These are phyloP conservation scores for Pleurotus pulmonarius DNA, from an alignment of 768 basidiomycete genomes.

Conservation along the genomic window DNA sequence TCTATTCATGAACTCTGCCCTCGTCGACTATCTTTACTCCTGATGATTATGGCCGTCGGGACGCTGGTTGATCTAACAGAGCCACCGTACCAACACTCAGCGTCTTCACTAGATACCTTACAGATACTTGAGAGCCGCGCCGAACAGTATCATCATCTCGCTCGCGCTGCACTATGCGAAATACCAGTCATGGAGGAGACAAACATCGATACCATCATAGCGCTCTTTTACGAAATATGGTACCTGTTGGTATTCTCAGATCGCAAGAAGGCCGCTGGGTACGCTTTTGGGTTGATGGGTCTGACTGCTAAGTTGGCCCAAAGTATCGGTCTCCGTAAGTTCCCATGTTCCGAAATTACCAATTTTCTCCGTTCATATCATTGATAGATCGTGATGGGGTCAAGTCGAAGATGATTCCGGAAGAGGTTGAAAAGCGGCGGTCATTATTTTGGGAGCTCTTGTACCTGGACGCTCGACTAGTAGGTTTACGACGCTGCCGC, in stretches of 20 bases:
- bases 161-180: constrained; percentile 57
- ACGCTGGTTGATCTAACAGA: constrained; percentile 57
- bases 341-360: constrained; percentile 3
- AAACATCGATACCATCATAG: constrained; percentile 56
- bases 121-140: constrained; percentile 20
- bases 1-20: constrained; percentile 52
- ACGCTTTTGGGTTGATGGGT: constrained; percentile 55
- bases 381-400: constrained; percentile 58
- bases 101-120: constrained; percentile 9
- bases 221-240: constrained; percentile 56
- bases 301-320: constrained; percentile 58
- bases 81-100: constrained; percentile 12
- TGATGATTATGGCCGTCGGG: constrained; percentile 70
- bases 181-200: constrained; percentile 67
- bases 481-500: constrained; percentile 25
- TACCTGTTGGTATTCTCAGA: constrained; percentile 68
- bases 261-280: constrained; percentile 60
- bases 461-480: constrained; percentile 61
- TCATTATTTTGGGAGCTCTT: constrained; percentile 71
- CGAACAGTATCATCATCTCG: constrained; percentile 55
- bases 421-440: constrained; percentile 66
- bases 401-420: constrained; percentile 63
- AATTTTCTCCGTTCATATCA: constrained; percentile 9
- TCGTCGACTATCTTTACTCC: constrained; percentile 58
- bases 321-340: constrained; percentile 61